Evolutionary conservation across 2,329 filamentous ascomycete genomes (phyloP).

Genomic region (Kalmusia sp.): DNA sequence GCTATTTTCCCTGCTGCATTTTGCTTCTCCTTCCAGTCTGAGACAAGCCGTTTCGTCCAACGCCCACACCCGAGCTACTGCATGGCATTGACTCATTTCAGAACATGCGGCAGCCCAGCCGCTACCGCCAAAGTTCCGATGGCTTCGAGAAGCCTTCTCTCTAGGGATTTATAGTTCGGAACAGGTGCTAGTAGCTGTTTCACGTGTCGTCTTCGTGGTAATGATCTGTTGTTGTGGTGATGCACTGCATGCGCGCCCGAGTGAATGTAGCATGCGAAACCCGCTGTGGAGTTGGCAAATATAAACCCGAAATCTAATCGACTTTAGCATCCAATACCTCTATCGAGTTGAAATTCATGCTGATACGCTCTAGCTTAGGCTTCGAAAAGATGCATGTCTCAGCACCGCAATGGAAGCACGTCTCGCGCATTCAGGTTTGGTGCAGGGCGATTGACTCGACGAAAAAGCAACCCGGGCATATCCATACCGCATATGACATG

Average conservation of each 20-base stretch:
- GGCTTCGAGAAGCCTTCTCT: background rate
- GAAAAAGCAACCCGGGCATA: background rate
- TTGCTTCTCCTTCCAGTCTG: too few species aligned
- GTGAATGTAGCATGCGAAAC: background rate
- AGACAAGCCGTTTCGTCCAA: background rate
- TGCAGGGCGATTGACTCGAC: too few species aligned
- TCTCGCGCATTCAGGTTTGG: too few species aligned
- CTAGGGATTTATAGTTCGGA: background rate
- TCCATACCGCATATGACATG: background rate
- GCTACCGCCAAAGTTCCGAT: too few species aligned
- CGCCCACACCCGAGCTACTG: constrained; percentile 5
- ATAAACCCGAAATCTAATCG: too few species aligned
- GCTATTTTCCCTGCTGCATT: too few species aligned
- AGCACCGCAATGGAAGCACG: too few species aligned
- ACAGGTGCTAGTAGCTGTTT: background rate
- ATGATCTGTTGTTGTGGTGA: background rate
- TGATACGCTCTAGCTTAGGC: too few species aligned
- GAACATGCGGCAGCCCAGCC: background rate
- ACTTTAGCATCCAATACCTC: too few species aligned
- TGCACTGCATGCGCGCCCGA: background rate
- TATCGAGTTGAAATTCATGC: too few species aligned
- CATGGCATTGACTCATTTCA: constrained; percentile 14
- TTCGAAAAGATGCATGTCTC: too few species aligned
- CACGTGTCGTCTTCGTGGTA: background rate
- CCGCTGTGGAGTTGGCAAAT: too few species aligned